Base-by-base conservation (phyloP, 2,329 filamentous ascomycete species). In the Zarea fungicola region DNA sequence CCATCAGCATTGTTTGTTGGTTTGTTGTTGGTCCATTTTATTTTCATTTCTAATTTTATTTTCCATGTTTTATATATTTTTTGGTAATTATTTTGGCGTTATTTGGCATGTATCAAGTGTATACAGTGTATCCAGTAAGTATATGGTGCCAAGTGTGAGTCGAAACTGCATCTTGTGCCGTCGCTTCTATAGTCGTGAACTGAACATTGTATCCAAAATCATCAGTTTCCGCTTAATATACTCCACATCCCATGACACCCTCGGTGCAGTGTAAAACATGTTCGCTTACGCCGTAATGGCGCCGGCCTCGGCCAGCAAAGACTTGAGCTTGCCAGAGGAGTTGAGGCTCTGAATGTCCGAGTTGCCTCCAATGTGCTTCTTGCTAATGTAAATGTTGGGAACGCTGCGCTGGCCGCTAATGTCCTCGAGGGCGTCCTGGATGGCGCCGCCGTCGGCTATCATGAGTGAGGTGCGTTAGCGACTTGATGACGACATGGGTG, bases 301-400 rank as follows among this genome's bases (percentile, higher is more conserved):
- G 53, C 67, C 69, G 19, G 70, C 72, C 25, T 68, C 64, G 56
- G 61, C 56, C 43, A 79, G 64, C 42, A 75, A 58, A 31, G 57
- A 54, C 61, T 70, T 60, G 23, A 73, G 65, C 61, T 71, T 62
- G 55, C 64, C 67, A 14, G 55, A 53, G 31, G 56, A 62, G 48
- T 88, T 71, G 58, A 93, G 68, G 26, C 62, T 61, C 57, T 82
- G 78, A 47, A 97, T 71, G 56, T 95, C 92, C 21, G 89, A 95
- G 81, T 97, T 97, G 58, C 93, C 93, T 55, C 93, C 93, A 66
- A 99, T 95, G 72, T 96, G 92, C 75, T 95, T 75, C 74, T 90
- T 74, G 60, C 73, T 74, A 71, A 99, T 97, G 77, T 87, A 97
- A 74, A 96, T 87, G 76, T 97, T 97, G 61, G 93, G 93, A 6